Evolutionary conservation across 2,329 filamentous ascomycete genomes (phyloP).

Genomic region (Neofusicoccum parvum): DNA sequence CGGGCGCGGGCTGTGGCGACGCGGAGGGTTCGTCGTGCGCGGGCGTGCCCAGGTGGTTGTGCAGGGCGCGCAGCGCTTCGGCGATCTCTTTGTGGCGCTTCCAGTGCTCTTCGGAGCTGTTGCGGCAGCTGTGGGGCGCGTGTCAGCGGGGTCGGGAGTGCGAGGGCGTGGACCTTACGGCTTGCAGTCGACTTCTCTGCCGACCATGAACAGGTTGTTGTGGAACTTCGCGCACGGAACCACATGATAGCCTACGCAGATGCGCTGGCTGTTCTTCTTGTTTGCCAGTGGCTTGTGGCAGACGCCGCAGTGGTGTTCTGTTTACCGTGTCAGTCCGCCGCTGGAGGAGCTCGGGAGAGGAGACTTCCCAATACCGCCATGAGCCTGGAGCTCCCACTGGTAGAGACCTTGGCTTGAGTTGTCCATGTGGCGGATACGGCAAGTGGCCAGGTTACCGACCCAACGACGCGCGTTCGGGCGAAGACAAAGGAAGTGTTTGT

Average conservation of each 20-base stretch:
- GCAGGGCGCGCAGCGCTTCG: slow-evolving; percentile 28
- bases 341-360: not conserved
- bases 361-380: not conserved
- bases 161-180: not conserved
- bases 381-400: not conserved
- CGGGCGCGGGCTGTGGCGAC: not conserved
- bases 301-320: slow-evolving; percentile 52
- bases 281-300: slow-evolving; percentile 45
- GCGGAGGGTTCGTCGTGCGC: not conserved
- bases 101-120: slow-evolving; percentile 32
- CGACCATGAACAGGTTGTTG: not conserved
- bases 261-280: slow-evolving; percentile 1
- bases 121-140: not conserved
- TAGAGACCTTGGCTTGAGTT: no score
- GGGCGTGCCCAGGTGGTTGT: slow-evolving; percentile 15
- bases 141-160: not conserved
- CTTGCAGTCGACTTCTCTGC: slow-evolving; percentile 3
- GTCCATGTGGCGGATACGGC: no score
- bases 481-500: no score
- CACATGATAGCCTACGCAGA: not conserved
- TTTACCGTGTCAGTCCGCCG: not conserved
- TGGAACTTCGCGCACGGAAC: slow-evolving; percentile 51
- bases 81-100: slow-evolving; percentile 34
- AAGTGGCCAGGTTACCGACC: no score
- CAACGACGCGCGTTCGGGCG: no score